These are phyloP conservation scores for Stagonosporopsis cucurbitacearum DNA, from an alignment of 2,329 filamentous ascomycete species.

Conservation along the genomic window DNA sequence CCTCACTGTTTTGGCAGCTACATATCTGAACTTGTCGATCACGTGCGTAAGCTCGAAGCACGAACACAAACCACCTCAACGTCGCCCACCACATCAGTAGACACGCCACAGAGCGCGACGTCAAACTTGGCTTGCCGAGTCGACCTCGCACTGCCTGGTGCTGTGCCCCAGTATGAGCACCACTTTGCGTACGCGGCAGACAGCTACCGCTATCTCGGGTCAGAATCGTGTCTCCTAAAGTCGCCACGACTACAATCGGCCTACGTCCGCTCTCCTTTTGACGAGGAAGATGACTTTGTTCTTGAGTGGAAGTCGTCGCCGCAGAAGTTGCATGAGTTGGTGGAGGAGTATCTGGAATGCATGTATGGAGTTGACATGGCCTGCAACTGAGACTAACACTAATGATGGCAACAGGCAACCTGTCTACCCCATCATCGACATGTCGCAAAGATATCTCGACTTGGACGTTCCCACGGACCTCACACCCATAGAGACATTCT, in stretches of 20 bases:
- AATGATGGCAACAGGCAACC: constrained; percentile 20
- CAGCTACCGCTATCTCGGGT: constrained; percentile 46
- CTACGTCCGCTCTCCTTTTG: constrained; percentile 22
- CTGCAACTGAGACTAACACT: background rate
- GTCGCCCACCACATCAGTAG: constrained; percentile 28
- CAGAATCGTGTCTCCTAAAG: constrained; percentile 42
- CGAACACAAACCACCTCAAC: constrained; percentile 24
- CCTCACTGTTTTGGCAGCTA: constrained; percentile 30
- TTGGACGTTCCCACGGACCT: constrained; percentile 33
- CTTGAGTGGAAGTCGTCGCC: constrained; percentile 32
- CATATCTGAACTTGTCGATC: constrained; percentile 45
- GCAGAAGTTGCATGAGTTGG: constrained; percentile 38
- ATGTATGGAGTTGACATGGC: constrained; percentile 21
- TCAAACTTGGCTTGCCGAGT: constrained; percentile 15
- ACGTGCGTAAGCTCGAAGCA: constrained; percentile 39
- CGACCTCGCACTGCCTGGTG: constrained; percentile 26
- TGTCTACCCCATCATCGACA: constrained; percentile 41
- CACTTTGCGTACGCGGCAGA: constrained; percentile 43
- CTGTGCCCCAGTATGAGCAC: constrained; percentile 35
- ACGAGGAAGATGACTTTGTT: constrained; percentile 36
- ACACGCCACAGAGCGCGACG: constrained; percentile 19
- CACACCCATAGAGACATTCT: constrained; percentile 35
- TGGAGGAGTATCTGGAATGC: constrained; percentile 38
- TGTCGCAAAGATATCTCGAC: constrained; percentile 33
- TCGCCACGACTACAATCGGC: constrained; percentile 38